These are phyloP conservation scores for Wickerhamiella brachini DNA, from an alignment of 805 yeast genomes.

Conservation along the genomic window DNA sequence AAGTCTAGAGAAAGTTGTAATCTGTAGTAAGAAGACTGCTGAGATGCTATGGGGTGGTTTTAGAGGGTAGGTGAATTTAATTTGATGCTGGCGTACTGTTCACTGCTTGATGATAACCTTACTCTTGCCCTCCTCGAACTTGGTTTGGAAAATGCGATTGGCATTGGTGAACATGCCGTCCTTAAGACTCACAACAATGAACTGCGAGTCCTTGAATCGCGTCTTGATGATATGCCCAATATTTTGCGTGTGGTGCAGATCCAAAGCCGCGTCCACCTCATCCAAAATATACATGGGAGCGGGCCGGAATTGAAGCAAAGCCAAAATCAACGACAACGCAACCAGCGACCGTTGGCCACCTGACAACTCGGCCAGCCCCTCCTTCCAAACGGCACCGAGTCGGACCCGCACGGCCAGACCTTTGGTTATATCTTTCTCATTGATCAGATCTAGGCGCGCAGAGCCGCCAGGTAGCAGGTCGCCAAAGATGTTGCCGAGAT, in stretches of 20 bases:
- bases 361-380: slow-evolving; percentile 81
- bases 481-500: slow-evolving; percentile 80
- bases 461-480: slow-evolving; percentile 81
- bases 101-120: slow-evolving; percentile 36
- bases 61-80: too few species aligned
- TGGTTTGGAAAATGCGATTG: slow-evolving; percentile 79
- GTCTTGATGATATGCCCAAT: slow-evolving; percentile 95
- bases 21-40: not conserved
- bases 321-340: slow-evolving; percentile 84
- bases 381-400: slow-evolving; percentile 90
- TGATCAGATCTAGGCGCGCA: slow-evolving; percentile 75
- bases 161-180: slow-evolving; percentile 99
- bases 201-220: slow-evolving; percentile 87
- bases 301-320: slow-evolving; percentile 85
- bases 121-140: slow-evolving; percentile 94
- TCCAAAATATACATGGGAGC: slow-evolving; percentile 98
- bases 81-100: too few species aligned
- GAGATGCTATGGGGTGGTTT: too few species aligned
- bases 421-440: slow-evolving; percentile 68
- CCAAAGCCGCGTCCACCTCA: slow-evolving; percentile 97
- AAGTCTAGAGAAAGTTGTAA: too few species aligned
- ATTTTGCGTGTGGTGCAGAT: slow-evolving; percentile 91
- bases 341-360: slow-evolving; percentile 96
- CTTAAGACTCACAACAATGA: slow-evolving; percentile 88
- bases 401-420: slow-evolving; percentile 87